Percentiles rank a stretch among this genome's conserved stretches.
Evolutionary conservation across 495 filamentous ascomycete genomes (phyloP).

Genomic region (Trichoderma parareesei): DNA sequence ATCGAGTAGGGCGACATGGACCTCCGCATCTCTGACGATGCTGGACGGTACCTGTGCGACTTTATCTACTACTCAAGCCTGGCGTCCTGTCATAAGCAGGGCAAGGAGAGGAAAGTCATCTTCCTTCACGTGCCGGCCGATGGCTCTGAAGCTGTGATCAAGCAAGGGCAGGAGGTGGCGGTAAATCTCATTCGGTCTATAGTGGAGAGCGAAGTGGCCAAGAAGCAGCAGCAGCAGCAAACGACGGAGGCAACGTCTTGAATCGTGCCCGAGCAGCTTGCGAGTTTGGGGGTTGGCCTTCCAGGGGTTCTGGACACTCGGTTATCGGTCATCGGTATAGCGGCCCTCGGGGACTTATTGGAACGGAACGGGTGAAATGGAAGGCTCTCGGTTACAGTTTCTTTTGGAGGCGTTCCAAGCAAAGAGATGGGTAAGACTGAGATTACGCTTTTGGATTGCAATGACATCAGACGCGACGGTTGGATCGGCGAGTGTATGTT

Average conservation of each 20-base stretch:
- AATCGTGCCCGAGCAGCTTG: neutral
- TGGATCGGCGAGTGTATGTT: neutral
- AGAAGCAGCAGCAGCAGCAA: slow-evolving; percentile 12
- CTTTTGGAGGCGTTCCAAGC: neutral
- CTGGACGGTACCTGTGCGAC: slow-evolving; percentile 77
- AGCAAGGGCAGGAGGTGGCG: slow-evolving; percentile 53
- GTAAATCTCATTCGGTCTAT: slow-evolving; percentile 63
- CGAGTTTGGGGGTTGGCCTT: neutral
- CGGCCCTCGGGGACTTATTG: neutral
- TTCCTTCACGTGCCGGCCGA: slow-evolving; percentile 76
- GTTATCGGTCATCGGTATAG: neutral
- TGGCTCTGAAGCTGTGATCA: slow-evolving; percentile 44
- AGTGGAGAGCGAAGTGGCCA: slow-evolving; percentile 34
- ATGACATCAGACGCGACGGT: neutral
- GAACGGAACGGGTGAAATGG: neutral
- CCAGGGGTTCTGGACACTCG: neutral
- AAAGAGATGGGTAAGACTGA: neutral
- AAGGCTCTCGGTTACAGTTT: neutral
- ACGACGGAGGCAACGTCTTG: neutral
- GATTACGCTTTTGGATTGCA: neutral
- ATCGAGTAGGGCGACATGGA: slow-evolving; percentile 35
- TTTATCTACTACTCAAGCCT: slow-evolving; percentile 79
- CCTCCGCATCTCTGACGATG: slow-evolving; percentile 60
- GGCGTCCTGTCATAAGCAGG: slow-evolving; percentile 43
- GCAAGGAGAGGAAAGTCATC: slow-evolving; percentile 48